Base-by-base conservation (phyloP, 176 grass and related monocot genomes). In the Carex scoparia region DNA sequence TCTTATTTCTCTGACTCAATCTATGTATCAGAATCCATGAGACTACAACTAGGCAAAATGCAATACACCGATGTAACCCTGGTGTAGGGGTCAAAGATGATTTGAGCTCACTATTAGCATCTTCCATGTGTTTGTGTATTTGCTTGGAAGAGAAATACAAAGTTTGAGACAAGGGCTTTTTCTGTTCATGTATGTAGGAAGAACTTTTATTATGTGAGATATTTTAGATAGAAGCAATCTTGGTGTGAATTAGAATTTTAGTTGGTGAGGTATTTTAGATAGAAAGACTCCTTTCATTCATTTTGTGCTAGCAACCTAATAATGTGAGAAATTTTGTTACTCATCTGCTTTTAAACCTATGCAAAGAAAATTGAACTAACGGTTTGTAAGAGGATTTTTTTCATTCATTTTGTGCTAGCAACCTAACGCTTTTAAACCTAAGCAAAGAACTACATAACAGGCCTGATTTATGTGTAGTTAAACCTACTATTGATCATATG, bases 11-110 rank as follows among this genome's bases (percentile, higher is more conserved):
- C 81, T 92, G 86, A 79, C 53, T 97, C 92, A 89, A 92, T 81
- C 46, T 86, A 69, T 94, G 92, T 74, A 94, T 89, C 62, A 93
- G 32, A 54, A 93, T 56, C 90, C 94, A 94, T 13, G 94, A 94
- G 61, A 87, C 23, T 15, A 90, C 5, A 48, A 91, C 78, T 27
- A 93, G 60, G 37, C 86, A 74, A 84, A 94, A 2, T 14, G 87
- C 71, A 30, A 88, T 64, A 87, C 81, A 91, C 84, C 87, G 88
- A 83, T 90, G 87, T 53, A 90, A 14, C 11, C 77, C 90, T 66
- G 69, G 4, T 49, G 86, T 69, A 11, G 89, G 70, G 70, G 81
- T 83, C 58, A 85, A 64, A 1, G 81, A 61, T 4, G 79, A 73
- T 14, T 46, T 60, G 10, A 85, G 57, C 61, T 67, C 23, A 55